Evolutionary conservation across 2,329 filamentous ascomycete species (phyloP).

Genomic region (Dactylellina cionopaga): DNA sequence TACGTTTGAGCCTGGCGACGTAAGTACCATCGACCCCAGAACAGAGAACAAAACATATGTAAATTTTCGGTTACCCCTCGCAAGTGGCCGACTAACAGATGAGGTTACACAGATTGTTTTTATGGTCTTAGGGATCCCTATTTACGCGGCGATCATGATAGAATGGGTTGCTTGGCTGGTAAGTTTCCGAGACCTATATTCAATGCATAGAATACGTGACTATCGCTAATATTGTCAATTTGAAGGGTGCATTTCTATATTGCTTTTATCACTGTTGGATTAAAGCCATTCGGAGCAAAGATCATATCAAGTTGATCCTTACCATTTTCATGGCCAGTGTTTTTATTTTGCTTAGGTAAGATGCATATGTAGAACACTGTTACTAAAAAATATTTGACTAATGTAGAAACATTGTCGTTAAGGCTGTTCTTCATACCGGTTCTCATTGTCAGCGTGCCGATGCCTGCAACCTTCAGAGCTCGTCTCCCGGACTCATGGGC

Average conservation of each 20-base stretch:
- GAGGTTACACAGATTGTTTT: constrained; percentile 36
- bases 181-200: constrained; percentile 5
- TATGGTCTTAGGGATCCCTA: not conserved
- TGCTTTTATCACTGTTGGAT: constrained; percentile 69
- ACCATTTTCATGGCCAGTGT: constrained; percentile 77
- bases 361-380: not conserved
- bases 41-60: too few species aligned
- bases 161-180: constrained; percentile 93
- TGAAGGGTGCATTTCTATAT: constrained; percentile 83
- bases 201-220: not conserved
- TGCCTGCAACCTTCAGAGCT: constrained; percentile 76
- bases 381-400: constrained; percentile 6
- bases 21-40: not conserved
- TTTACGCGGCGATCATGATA: constrained; percentile 64
- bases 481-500: constrained; percentile 78
- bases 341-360: constrained; percentile 80
- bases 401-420: constrained; percentile 11
- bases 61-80: not conserved
- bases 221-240: not conserved
- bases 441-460: constrained; percentile 90
- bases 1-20: constrained; percentile 19
- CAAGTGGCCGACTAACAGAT: not conserved
- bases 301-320: constrained; percentile 81
- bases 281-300: constrained; percentile 89
- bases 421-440: constrained; percentile 89